Evolutionary conservation across 2,329 filamentous ascomycete species (phyloP), one percentile per base, ranked within the genome.

Genomic region (Sporothrix pseudoabietina): DNA sequence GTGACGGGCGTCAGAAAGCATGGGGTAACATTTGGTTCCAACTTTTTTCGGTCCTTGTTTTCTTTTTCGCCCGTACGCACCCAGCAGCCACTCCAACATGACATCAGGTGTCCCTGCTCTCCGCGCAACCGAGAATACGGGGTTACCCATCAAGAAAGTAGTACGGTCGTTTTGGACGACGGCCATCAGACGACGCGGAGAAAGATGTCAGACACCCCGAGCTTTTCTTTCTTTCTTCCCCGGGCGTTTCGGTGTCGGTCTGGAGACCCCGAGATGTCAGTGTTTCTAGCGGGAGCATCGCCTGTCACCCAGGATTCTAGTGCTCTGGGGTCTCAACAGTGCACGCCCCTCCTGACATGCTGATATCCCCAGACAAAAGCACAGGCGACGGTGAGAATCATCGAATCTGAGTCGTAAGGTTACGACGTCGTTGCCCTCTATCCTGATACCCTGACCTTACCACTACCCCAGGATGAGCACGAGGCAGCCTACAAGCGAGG

Each of bases 221-320:
- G 30, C n/a, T 49, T 12, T 35, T 35, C 35, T 35, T 35, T 35
- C 8, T 35, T 35, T 19, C 14, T 22, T 14, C 39, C 30, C 44
- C 47, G 10, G 47, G 10, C 26, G 9, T 2, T 57, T 74, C 69
- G 72, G 61, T 2, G 22, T 74, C 72, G 72, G 69, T 71, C 54
- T 71, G 61, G 63, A 71, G 69, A 59, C 69, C 72, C 72, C 72
- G 72, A 74, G 55, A 41, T 69, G 10, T 35, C 47, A 35, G 30
- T 14, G 8, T n/a, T 49, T 9, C 30, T 52, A 35, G 44, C 2
- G 22, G 61, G 7, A 8, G 39, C 41, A 4, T 10, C n/a, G 41
- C 22, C 22, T 49, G n/a, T 47, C 61, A 30, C 8, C 61, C 61
- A 14, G 32, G 39, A 16, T 44, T 44, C 4, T 12, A 12, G 26